Conservation (phyloP, 2,329 filamentous ascomycete species). For the Alternaria alternata region DNA sequence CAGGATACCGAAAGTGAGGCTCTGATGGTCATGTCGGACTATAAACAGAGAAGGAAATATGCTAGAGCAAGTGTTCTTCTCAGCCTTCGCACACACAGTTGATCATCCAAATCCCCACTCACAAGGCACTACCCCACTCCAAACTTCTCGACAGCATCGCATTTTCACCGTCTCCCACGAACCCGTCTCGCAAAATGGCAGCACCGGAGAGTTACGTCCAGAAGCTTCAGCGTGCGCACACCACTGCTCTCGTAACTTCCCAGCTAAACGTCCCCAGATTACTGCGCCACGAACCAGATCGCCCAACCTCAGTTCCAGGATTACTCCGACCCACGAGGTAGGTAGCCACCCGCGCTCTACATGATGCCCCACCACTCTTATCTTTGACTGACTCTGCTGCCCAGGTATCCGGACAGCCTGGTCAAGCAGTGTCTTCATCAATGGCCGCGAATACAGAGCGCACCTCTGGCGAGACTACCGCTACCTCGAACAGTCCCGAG, state of each 20-base stretch:
- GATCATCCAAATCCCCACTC: conserved; percentile 35
- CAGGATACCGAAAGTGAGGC: conserved; percentile 37
- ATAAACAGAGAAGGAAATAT: conserved; percentile 42
- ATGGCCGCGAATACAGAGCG: conserved; percentile 46
- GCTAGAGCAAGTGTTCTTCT: conserved; percentile 31
- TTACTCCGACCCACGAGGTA: conserved; percentile 50
- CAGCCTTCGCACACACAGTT: conserved; percentile 32
- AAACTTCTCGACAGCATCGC: conserved; percentile 23
- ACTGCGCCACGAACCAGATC: conserved; percentile 44
- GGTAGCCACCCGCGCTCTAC: conserved; percentile 11
- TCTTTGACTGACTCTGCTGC: conserved; percentile 20
- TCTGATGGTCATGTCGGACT: conserved; percentile 32
- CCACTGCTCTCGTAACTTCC: background rate
- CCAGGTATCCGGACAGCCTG: conserved; percentile 48
- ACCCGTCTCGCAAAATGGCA: conserved; percentile 37
- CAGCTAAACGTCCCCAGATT: conserved; percentile 35
- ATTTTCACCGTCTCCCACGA: conserved; percentile 19
- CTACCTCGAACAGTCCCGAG: conserved; percentile 48
- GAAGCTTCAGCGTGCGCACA: conserved; percentile 44
- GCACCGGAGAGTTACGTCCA: conserved; percentile 42
- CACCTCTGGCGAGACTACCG: conserved; percentile 49
- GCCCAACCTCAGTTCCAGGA: conserved; percentile 49
- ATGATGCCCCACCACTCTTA: background rate
- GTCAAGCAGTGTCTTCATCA: conserved; percentile 47
- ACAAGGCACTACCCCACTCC: conserved; percentile 30